phyloP scores from a whole-genome alignment of 164 flowering plant genomes.

The Stephania cephalantha region DNA sequence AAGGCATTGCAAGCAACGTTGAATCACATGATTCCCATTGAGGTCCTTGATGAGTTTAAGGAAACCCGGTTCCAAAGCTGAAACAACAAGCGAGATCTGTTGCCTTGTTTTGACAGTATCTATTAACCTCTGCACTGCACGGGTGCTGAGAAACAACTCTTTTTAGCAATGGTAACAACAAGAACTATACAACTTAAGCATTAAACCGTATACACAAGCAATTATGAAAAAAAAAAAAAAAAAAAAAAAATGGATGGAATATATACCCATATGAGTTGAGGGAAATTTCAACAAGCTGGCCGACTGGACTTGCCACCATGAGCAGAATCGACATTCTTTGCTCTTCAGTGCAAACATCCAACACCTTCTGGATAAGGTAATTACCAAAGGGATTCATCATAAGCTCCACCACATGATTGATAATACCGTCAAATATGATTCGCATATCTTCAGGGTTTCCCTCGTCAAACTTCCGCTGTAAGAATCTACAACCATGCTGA shows the following conservation, averaged over 20 bases:
- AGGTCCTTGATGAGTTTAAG: slow-evolving; percentile 62
- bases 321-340: slow-evolving; percentile 54
- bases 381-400: slow-evolving; percentile 86
- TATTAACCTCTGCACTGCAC: slow-evolving; percentile 83
- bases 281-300: slow-evolving; percentile 59
- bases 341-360: slow-evolving; percentile 69
- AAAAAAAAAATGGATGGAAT: background rate
- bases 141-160: slow-evolving; percentile 46
- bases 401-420: slow-evolving; percentile 62
- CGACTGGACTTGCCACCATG: slow-evolving; percentile 39
- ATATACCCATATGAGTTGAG: slow-evolving; percentile 74
- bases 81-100: slow-evolving; percentile 42
- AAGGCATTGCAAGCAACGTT: slow-evolving; percentile 67
- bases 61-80: slow-evolving; percentile 62
- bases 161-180: background rate
- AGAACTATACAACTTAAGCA: background rate
- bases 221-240: background rate
- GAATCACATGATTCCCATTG: slow-evolving; percentile 85
- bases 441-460: slow-evolving; percentile 42
- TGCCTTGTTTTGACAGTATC: slow-evolving; percentile 54
- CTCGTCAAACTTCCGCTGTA: slow-evolving; percentile 63
- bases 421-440: slow-evolving; percentile 52
- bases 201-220: background rate
- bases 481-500: slow-evolving; percentile 70
- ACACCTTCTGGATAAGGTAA: slow-evolving; percentile 78